These are phyloP conservation scores for Colletotrichum costaricense DNA, from an alignment of 2,329 filamentous ascomycete species.

Conservation along the genomic window DNA sequence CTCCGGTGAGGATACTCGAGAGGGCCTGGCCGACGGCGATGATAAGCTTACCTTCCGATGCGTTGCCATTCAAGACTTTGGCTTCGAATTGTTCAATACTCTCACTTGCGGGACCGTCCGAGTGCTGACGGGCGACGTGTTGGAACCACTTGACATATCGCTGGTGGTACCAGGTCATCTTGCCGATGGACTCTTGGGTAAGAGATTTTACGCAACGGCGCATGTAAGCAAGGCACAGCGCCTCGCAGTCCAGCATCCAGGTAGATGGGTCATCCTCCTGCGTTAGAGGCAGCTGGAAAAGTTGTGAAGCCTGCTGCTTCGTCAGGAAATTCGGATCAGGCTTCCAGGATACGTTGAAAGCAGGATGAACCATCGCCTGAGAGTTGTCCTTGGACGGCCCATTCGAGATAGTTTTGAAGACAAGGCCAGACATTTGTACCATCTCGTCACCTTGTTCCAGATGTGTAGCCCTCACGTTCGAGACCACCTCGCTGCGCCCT, in stretches of 20 bases:
- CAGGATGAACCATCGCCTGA: conserved; percentile 15
- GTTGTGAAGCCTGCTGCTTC: conserved; percentile 27
- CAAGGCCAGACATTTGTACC: conserved; percentile 36
- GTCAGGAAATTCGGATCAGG: conserved; percentile 37
- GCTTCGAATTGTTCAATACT: conserved; percentile 28
- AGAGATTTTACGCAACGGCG: neutral
- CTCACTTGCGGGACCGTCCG: neutral
- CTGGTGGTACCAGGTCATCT: conserved; percentile 29
- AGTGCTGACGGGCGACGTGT: conserved; percentile 5
- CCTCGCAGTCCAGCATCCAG: conserved; percentile 37
- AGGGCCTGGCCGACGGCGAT: conserved; percentile 39
- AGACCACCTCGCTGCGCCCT: conserved; percentile 30
- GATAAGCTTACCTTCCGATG: conserved; percentile 38
- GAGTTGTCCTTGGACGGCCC: neutral
- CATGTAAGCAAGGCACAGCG: conserved; percentile 33
- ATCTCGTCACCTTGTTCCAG: conserved; percentile 25
- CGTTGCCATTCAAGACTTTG: conserved; percentile 22
- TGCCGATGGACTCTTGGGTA: neutral
- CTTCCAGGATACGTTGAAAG: conserved; percentile 38
- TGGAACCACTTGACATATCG: conserved; percentile 37
- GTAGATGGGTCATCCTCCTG: conserved; percentile 33
- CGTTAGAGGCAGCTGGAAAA: conserved; percentile 33
- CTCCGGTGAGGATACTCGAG: conserved; percentile 39
- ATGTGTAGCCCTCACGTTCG: conserved; percentile 35
- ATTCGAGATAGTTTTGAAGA: conserved; percentile 36